These are phyloP conservation scores for Grosmannia penicillata DNA, from an alignment of 2,329 filamentous ascomycete species.

Conservation along the genomic window DNA sequence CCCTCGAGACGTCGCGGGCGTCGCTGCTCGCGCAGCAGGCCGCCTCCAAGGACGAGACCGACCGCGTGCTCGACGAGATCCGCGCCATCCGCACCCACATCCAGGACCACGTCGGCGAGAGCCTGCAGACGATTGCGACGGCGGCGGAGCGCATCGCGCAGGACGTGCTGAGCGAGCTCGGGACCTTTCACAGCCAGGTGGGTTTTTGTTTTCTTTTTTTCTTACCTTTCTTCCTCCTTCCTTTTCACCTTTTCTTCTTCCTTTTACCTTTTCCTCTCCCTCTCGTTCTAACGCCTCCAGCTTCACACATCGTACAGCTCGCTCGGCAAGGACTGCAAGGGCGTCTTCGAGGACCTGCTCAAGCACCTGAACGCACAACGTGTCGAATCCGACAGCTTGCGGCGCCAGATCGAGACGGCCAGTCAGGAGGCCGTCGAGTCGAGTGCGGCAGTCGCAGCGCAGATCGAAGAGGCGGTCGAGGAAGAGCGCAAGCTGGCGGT, in stretches of 20 bases:
- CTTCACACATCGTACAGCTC: constrained; percentile 73
- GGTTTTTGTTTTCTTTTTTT: too few relatives aligned
- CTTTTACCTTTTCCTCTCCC: too few relatives aligned
- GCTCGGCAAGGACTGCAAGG: constrained; percentile 75
- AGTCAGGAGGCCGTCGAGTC: constrained; percentile 53
- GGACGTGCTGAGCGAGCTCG: constrained; percentile 75
- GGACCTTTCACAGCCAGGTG: constrained; percentile 66
- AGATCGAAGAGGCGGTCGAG: constrained; percentile 54
- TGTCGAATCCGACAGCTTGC: constrained; percentile 57
- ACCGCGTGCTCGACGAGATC: constrained; percentile 82
- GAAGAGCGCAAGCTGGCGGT: constrained; percentile 63
- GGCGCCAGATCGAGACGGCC: constrained; percentile 56
- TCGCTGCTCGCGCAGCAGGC: constrained; percentile 54
- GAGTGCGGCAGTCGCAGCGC: constrained; percentile 49
- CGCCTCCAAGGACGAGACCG: constrained; percentile 70
- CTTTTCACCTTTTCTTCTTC: too few relatives aligned
- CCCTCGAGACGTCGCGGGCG: constrained; percentile 52
- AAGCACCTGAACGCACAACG: constrained; percentile 64
- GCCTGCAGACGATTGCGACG: constrained; percentile 65
- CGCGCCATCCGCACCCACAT: constrained; percentile 79
- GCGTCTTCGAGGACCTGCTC: constrained; percentile 67
- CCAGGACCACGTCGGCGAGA: constrained; percentile 72
- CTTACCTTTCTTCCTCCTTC: too few relatives aligned
- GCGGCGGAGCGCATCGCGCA: constrained; percentile 81
- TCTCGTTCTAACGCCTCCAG: too few relatives aligned